Conservation (phyloP, 345 rosid species). For the Anacardium occidentale region DNA sequence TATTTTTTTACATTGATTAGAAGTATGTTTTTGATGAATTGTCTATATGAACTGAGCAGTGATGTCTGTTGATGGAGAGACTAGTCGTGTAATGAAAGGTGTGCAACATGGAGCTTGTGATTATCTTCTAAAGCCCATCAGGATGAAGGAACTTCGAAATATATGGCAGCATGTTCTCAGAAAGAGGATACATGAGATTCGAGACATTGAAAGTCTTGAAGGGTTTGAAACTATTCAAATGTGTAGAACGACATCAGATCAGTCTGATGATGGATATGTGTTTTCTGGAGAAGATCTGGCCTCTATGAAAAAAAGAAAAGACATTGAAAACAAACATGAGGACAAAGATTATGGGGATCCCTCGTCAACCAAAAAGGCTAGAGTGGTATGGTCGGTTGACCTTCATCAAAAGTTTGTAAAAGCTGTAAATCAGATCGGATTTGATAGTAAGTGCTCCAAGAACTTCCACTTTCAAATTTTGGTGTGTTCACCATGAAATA, state of each 20-base stretch:
- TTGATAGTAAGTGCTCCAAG: slow-evolving; percentile 72
- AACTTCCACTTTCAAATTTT: slow-evolving; percentile 14
- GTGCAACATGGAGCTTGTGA: slow-evolving; percentile 97
- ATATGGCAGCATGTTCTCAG: slow-evolving; percentile 97
- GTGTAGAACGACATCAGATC: slow-evolving; percentile 48
- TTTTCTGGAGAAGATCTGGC: slow-evolving; percentile 59
- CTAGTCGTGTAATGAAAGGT: slow-evolving; percentile 90
- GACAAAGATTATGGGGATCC: slow-evolving; percentile 53
- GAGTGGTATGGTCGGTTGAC: slow-evolving; percentile 90
- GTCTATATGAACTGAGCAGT: slow-evolving; percentile 43
- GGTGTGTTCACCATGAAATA: slow-evolving; percentile 7
- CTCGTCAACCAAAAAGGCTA: slow-evolving; percentile 72
- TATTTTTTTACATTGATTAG: slow-evolving; percentile 7
- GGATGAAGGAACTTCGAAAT: slow-evolving; percentile 95
- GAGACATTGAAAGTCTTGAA: slow-evolving; percentile 65
- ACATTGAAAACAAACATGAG: slow-evolving; percentile 53
- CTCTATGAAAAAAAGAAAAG: slow-evolving; percentile 61
- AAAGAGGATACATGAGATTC: slow-evolving; percentile 76
- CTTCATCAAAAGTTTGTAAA: slow-evolving; percentile 96
- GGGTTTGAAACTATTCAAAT: slow-evolving; percentile 52
- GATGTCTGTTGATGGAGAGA: slow-evolving; percentile 98
- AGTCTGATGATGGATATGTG: slow-evolving; percentile 45
- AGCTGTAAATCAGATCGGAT: slow-evolving; percentile 90
- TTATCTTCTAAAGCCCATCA: slow-evolving; percentile 90
- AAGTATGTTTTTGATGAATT: slow-evolving; percentile 25